phyloP scores from a whole-genome alignment of 805 yeast species.

The Zygosaccharomyces siamensis region DNA sequence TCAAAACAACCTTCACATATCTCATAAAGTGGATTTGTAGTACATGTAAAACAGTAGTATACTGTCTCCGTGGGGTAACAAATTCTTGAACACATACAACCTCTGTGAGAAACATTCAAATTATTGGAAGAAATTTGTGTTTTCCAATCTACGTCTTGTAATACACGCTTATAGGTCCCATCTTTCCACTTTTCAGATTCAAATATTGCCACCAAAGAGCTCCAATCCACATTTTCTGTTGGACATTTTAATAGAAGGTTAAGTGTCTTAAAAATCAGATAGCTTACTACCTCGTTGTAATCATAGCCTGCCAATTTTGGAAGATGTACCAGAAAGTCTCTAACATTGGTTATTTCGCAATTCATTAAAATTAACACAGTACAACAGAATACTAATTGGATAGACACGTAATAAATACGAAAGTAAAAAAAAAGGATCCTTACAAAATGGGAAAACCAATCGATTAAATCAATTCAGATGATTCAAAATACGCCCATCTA shows the following conservation, averaged over 20 bases:
- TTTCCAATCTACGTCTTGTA: slow-evolving; percentile 21
- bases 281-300: slow-evolving; percentile 26
- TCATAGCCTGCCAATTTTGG: slow-evolving; percentile 24
- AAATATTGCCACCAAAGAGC: slow-evolving; percentile 15
- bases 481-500: neutral
- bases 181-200: slow-evolving; percentile 21
- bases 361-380: neutral
- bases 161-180: slow-evolving; percentile 17
- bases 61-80: slow-evolving; percentile 30
- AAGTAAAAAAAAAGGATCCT: neutral
- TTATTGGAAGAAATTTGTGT: neutral
- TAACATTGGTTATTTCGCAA: slow-evolving; percentile 15
- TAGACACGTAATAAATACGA: neutral
- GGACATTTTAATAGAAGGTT: slow-evolving; percentile 14
- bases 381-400: neutral
- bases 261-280: slow-evolving; percentile 28
- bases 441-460: neutral
- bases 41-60: slow-evolving; percentile 33
- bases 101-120: slow-evolving; percentile 17
- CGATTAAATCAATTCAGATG: neutral
- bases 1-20: slow-evolving; percentile 73
- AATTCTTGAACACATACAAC: slow-evolving; percentile 26
- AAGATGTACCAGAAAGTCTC: slow-evolving; percentile 27
- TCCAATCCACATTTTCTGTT: slow-evolving; percentile 23
- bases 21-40: slow-evolving; percentile 31